A percentile compares a stretch with the other conserved stretches of the same genome.
Conservation (phyloP, 1,139 yeast genomes). For the Yamadazyma membranifaciens region DNA sequence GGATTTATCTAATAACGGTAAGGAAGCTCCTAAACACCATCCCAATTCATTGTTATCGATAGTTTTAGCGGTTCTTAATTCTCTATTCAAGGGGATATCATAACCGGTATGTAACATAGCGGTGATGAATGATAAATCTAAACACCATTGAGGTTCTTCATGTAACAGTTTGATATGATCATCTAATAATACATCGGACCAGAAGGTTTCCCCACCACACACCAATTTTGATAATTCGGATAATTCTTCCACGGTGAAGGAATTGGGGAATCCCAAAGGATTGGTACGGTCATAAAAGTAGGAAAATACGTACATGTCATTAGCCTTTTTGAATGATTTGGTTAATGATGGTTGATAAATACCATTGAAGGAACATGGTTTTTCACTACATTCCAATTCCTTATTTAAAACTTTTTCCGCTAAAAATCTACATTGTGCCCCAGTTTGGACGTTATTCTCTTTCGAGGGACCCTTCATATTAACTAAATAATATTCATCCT, state of each 20-base stretch:
- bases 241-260: conserved; percentile 83
- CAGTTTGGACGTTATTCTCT: conserved; percentile 23
- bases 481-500: conserved; percentile 54
- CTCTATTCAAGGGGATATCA: conserved; percentile 88
- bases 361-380: conserved; percentile 96
- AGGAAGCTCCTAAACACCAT: conserved; percentile 98
- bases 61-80: conserved; percentile 86
- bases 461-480: conserved; percentile 68
- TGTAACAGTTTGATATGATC: conserved; percentile 66
- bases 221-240: conserved; percentile 78
- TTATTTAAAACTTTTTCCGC: conserved; percentile 84
- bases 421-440: conserved; percentile 79
- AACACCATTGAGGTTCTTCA: conserved; percentile 90
- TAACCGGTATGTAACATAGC: conserved; percentile 92
- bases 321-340: conserved; percentile 63
- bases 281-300: conserved; percentile 91
- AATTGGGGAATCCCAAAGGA: conserved; percentile 91
- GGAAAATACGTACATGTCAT: conserved; percentile 86
- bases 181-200: conserved; percentile 62
- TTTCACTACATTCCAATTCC: conserved; percentile 66
- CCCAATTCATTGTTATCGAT: conserved; percentile 89
- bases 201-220: conserved; percentile 75
- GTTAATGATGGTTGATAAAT: conserved; percentile 91
- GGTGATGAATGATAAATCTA: conserved; percentile 86
- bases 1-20: conserved; percentile 72